Base-by-base conservation (phyloP, 2,329 filamentous ascomycete genomes). In the Fonsecaea erecta region DNA sequence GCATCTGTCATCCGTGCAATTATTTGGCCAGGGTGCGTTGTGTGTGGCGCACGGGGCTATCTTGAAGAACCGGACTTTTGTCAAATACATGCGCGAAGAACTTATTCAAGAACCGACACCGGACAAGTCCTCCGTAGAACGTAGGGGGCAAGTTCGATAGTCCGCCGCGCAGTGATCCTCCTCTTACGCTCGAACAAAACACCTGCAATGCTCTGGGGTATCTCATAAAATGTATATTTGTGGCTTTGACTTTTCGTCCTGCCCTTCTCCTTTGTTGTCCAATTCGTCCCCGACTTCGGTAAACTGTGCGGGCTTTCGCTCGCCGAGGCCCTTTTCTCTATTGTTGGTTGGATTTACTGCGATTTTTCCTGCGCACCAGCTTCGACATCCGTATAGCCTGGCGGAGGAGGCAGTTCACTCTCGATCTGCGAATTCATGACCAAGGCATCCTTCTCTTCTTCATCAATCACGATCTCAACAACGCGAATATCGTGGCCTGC, bases 401-500 rank as follows among this genome's bases (percentile, higher is more conserved):
- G 73, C 64, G 80, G 80, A 14, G 74, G 75, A 21, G 77, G 76
- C 11, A 77, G 75, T 0, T 72, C 56, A 16, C 69, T 53, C 43
- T 71, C 66, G 6, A 58, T 48, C 26, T 70, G 53, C 52, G 70
- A 66, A 18, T 7, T 14, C 28, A 52, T 51, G 51, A 81, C 76
- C 61, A 81, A 71, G 35, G 73, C 74, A 63, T 79, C 75, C 73
- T 81, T 82, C 68, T 82, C 80, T 16, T 66, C 65, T n/a, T 68
- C 66, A 9, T 58, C 60, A 43, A 68, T 35, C 9, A 63, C 59
- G 51, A 73, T 70, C 32, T 72, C 73, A n/a, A 75, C 74, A 18
- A 76, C 78, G 35, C 75, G 70, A 51, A 75, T 72, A 53, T 71
- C 62, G 12, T 14, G 57, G 7, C 28, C 52, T 30, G 68, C 70